Evolutionary conservation across 2,329 filamentous ascomycete species (phyloP).

Genomic region (Diaporthe citriasiana): DNA sequence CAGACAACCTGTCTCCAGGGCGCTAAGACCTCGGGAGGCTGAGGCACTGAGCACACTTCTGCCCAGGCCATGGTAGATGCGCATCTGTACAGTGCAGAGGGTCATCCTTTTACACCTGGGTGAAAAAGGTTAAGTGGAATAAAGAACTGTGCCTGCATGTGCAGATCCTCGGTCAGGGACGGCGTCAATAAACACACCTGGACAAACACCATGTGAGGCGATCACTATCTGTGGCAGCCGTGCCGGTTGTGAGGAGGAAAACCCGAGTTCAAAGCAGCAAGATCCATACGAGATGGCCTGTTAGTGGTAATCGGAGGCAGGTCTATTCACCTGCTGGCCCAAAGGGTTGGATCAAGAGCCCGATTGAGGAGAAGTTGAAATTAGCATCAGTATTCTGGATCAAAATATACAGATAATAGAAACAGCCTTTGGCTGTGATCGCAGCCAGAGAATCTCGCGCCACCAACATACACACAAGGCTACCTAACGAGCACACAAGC

Average conservation of each 20-base stretch:
- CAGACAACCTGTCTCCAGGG: too few relatives aligned
- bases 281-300: neutral
- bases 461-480: neutral
- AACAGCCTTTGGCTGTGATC: neutral
- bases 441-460: neutral
- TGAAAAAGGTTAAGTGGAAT: neutral
- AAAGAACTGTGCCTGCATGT: neutral
- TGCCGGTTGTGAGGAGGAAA: too few relatives aligned
- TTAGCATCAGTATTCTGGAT: neutral
- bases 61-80: too few relatives aligned
- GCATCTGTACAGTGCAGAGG: too few relatives aligned
- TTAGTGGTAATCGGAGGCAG: too few relatives aligned
- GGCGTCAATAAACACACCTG: neutral
- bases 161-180: too few relatives aligned
- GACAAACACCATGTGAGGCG: too few relatives aligned
- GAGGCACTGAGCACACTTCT: too few relatives aligned
- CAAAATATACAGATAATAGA: slow-evolving; percentile 3
- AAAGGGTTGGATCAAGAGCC: too few relatives aligned
- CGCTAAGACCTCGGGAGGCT: too few relatives aligned
- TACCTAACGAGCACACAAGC: neutral
- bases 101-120: too few relatives aligned
- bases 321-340: neutral
- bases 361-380: neutral
- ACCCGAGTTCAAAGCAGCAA: neutral
- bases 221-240: too few relatives aligned